Percentiles rank a stretch among this genome's conserved stretches.
These are phyloP conservation scores for Penstemon davidsonii DNA, from an alignment of 257 asterid genomes.

Conservation along the genomic window DNA sequence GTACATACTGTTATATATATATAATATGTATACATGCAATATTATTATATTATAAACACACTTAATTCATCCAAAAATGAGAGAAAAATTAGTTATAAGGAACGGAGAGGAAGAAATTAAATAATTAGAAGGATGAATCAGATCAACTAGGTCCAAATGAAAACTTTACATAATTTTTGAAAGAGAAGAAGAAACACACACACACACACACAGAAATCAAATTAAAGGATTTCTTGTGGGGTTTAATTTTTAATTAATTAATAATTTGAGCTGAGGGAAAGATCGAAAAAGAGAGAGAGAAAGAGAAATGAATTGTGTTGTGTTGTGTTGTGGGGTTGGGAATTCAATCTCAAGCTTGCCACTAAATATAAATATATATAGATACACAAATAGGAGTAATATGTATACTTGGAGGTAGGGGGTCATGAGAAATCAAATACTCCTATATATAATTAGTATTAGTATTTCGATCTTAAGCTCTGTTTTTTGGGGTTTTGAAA, in stretches of 20 bases:
- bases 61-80: no score
- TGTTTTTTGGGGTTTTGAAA: slow-evolving; percentile 41
- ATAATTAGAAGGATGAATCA: slow-evolving; percentile 46
- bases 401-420: not conserved
- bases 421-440: no score
- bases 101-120: slow-evolving; percentile 12
- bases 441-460: no score
- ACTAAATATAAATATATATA: slow-evolving; percentile 58
- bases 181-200: slow-evolving; percentile 14
- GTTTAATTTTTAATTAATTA: no score
- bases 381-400: slow-evolving; percentile 7
- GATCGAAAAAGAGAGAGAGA: not conserved
- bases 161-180: slow-evolving; percentile 29
- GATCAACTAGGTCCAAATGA: slow-evolving; percentile 46
- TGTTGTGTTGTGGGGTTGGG: slow-evolving; percentile 39
- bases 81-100: not conserved
- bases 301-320: slow-evolving; percentile 31
- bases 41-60: not conserved
- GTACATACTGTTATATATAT: slow-evolving; percentile 19
- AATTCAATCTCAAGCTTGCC: slow-evolving; percentile 34
- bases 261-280: no score
- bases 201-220: slow-evolving; percentile 18
- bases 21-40: not conserved
- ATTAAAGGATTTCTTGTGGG: no score
- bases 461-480: not conserved